These are phyloP conservation scores for Aspergillus brunneoviolaceus DNA, from an alignment of 2,329 filamentous ascomycete species.

Conservation along the genomic window DNA sequence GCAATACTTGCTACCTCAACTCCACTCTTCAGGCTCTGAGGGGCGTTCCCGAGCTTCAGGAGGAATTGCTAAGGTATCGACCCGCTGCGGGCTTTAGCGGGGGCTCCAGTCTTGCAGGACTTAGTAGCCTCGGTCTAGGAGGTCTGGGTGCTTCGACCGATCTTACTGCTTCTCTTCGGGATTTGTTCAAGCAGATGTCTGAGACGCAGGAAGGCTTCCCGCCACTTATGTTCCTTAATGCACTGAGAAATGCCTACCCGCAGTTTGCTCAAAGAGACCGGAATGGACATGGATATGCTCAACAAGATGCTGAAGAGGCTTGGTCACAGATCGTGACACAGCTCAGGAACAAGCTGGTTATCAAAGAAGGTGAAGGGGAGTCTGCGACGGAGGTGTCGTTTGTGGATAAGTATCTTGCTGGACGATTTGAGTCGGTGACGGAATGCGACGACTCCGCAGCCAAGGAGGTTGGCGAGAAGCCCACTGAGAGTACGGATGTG, in stretches of 20 bases:
- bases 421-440: slow-evolving; percentile 73
- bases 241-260: slow-evolving; percentile 76
- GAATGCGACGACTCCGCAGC: slow-evolving; percentile 82
- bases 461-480: slow-evolving; percentile 70
- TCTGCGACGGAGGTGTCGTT: slow-evolving; percentile 63
- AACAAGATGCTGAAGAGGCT: slow-evolving; percentile 97
- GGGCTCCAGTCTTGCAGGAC: slow-evolving; percentile 40
- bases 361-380: slow-evolving; percentile 52
- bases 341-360: slow-evolving; percentile 72
- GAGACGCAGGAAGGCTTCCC: slow-evolving; percentile 84
- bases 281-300: slow-evolving; percentile 81
- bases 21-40: slow-evolving; percentile 91
- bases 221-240: slow-evolving; percentile 77
- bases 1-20: slow-evolving; percentile 98
- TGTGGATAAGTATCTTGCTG: slow-evolving; percentile 86
- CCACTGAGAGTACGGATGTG: slow-evolving; percentile 65
- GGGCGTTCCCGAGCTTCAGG: slow-evolving; percentile 85
- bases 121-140: slow-evolving; percentile 57
- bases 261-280: slow-evolving; percentile 91
- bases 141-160: slow-evolving; percentile 64
- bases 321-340: slow-evolving; percentile 94
- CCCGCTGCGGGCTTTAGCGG: slow-evolving; percentile 33
- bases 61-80: slow-evolving; percentile 67
- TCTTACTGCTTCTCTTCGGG: slow-evolving; percentile 72
- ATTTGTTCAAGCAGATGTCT: slow-evolving; percentile 85